Conservation (phyloP, 345 rosid genomes). For the Theobroma cacao region DNA sequence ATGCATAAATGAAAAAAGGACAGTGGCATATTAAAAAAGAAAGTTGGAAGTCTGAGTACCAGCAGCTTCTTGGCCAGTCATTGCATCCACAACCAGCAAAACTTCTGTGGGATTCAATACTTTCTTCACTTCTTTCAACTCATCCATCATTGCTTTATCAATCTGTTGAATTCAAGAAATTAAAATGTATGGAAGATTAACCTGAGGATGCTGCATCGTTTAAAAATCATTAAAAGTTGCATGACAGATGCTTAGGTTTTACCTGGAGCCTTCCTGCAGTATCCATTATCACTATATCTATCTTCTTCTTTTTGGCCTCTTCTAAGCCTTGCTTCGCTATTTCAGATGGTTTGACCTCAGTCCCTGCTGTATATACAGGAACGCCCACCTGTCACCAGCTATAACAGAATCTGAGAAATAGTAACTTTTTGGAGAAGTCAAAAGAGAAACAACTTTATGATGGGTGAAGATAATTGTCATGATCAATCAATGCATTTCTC, state of each 20-base stretch:
- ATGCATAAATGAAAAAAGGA: neutral
- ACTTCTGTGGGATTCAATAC: conserved; percentile 86
- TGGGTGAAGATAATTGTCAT: neutral
- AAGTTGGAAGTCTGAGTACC: conserved; percentile 36
- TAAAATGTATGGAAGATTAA: conserved; percentile 3
- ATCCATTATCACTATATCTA: conserved; percentile 89
- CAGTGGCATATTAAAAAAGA: neutral
- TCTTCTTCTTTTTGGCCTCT: conserved; percentile 78
- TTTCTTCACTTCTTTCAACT: conserved; percentile 90
- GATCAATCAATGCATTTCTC: neutral
- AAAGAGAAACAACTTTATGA: neutral
- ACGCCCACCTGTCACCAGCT: conserved; percentile 77
- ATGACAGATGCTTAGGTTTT: conserved; percentile 12
- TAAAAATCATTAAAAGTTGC: conserved; percentile 10
- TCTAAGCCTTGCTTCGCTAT: conserved; percentile 84
- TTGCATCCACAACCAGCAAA: conserved; percentile 96
- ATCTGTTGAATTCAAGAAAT: conserved; percentile 43
- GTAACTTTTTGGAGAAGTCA: neutral
- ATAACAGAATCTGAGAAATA: conserved; percentile 27
- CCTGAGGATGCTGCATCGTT: neutral
- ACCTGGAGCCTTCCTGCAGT: conserved; percentile 99
- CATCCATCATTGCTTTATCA: conserved; percentile 97
- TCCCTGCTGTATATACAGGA: conserved; percentile 86
- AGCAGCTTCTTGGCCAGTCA: conserved; percentile 99
- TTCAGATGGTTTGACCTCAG: conserved; percentile 80